phyloP scores from a whole-genome alignment of 768 basidiomycete genomes.

The Mycena belliarum region DNA sequence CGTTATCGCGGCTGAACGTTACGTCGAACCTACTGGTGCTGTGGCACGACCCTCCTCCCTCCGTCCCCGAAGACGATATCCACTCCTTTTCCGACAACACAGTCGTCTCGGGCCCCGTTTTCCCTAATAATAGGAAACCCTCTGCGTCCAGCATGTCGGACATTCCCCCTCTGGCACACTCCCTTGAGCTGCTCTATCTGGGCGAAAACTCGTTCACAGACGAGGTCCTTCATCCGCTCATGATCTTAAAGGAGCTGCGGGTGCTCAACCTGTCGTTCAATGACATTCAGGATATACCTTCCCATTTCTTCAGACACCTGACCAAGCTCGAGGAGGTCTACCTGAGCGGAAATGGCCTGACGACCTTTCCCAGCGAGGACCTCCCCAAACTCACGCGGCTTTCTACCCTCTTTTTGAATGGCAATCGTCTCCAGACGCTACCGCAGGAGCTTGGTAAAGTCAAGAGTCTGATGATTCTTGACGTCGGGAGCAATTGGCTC shows the following conservation, averaged over 20 bases:
- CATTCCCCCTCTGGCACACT: slow-evolving; percentile 61
- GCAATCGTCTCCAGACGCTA: slow-evolving; percentile 89
- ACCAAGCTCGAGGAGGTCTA: slow-evolving; percentile 81
- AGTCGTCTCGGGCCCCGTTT: slow-evolving; percentile 19
- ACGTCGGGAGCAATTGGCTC: slow-evolving; percentile 90
- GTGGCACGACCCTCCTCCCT: slow-evolving; percentile 66
- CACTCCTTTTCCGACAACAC: slow-evolving; percentile 10
- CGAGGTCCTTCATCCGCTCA: slow-evolving; percentile 73
- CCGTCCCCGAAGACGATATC: slow-evolving; percentile 23
- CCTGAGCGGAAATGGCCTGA: slow-evolving; percentile 92
- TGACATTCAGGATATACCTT: slow-evolving; percentile 85
- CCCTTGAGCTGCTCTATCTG: slow-evolving; percentile 78
- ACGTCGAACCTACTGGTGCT: slow-evolving; percentile 82
- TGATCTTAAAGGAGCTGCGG: slow-evolving; percentile 71
- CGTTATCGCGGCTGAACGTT: slow-evolving; percentile 72
- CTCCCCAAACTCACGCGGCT: slow-evolving; percentile 69
- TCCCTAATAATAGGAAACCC: slow-evolving; percentile 31
- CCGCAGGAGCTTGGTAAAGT: slow-evolving; percentile 90
- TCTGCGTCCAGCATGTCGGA: slow-evolving; percentile 28
- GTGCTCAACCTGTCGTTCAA: slow-evolving; percentile 95
- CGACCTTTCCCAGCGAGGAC: slow-evolving; percentile 88
- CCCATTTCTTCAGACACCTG: slow-evolving; percentile 72
- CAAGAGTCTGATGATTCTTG: slow-evolving; percentile 74
- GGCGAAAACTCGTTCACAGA: slow-evolving; percentile 89
- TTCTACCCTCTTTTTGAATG: slow-evolving; percentile 83